Conservation (phyloP, 345 rosid genomes). For the Citrus cavaleriei region DNA sequence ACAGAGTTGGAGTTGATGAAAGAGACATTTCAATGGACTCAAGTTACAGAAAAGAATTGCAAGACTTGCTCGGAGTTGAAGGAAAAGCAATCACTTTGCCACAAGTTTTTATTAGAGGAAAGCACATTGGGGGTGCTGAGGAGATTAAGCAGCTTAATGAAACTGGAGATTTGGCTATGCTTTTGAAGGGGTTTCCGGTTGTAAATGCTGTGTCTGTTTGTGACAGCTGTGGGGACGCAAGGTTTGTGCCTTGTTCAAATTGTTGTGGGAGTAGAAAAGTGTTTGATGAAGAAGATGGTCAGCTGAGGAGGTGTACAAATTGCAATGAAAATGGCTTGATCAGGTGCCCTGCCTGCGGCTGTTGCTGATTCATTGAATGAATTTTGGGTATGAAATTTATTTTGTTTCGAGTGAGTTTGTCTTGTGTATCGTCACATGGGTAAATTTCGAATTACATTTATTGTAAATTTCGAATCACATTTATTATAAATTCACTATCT, state of each 20-base stretch:
- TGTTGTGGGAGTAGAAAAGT: slow-evolving; percentile 83
- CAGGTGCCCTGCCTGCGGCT: slow-evolving; percentile 67
- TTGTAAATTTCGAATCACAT: no score
- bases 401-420: no score
- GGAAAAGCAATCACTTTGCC: slow-evolving; percentile 53
- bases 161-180: slow-evolving; percentile 55
- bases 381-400: background rate
- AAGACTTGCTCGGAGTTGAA: slow-evolving; percentile 29
- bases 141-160: slow-evolving; percentile 76
- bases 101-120: slow-evolving; percentile 63
- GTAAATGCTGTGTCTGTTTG: slow-evolving; percentile 37
- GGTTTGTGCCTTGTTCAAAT: slow-evolving; percentile 65
- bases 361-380: background rate
- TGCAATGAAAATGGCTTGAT: slow-evolving; percentile 91
- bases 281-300: slow-evolving; percentile 44
- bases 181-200: slow-evolving; percentile 51
- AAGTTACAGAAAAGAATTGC: slow-evolving; percentile 61
- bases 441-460: no score
- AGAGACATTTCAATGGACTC: slow-evolving; percentile 90
- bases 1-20: slow-evolving; percentile 62
- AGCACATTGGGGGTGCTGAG: slow-evolving; percentile 66
- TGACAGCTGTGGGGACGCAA: slow-evolving; percentile 69
- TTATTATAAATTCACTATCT: no score
- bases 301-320: slow-evolving; percentile 53
- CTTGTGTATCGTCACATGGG: no score